These are phyloP conservation scores for Sporothrix euskadiensis DNA, from an alignment of 2,329 filamentous ascomycete species.

Conservation along the genomic window DNA sequence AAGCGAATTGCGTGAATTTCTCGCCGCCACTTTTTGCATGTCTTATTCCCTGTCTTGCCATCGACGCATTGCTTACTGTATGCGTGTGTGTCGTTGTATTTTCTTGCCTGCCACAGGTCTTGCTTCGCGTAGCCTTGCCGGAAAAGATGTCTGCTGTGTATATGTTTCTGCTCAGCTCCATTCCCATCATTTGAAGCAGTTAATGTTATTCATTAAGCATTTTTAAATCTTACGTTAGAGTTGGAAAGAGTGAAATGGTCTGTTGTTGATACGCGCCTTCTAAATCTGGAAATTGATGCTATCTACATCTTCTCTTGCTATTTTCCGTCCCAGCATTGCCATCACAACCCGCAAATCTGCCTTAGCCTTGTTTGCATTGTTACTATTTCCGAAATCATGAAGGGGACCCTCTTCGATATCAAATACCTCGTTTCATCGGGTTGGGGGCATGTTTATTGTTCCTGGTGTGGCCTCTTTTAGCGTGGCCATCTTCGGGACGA, in stretches of 20 bases:
- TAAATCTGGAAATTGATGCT: background rate
- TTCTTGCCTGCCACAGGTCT: background rate
- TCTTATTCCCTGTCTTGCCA: background rate
- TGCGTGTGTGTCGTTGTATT: background rate
- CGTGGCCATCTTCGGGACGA: background rate
- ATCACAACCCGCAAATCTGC: background rate
- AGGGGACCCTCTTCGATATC: background rate
- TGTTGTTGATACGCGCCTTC: background rate
- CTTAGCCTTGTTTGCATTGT: background rate
- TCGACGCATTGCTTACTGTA: background rate
- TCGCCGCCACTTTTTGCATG: background rate
- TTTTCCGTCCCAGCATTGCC: background rate
- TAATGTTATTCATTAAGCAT: background rate
- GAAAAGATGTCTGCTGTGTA: background rate
- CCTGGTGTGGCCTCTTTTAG: background rate
- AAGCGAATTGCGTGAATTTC: background rate
- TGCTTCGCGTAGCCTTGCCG: background rate
- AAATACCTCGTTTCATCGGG: background rate
- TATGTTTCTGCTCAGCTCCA: background rate
- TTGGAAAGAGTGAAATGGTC: background rate
- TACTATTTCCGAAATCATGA: slow-evolving; percentile 9
- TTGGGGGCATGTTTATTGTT: background rate
- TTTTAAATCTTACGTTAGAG: too few relatives aligned
- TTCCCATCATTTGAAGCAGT: background rate
- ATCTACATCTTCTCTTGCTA: background rate